Evolutionary conservation across 169 alveolate species (phyloP).

Genomic region (Toxoplasma gondii): DNA sequence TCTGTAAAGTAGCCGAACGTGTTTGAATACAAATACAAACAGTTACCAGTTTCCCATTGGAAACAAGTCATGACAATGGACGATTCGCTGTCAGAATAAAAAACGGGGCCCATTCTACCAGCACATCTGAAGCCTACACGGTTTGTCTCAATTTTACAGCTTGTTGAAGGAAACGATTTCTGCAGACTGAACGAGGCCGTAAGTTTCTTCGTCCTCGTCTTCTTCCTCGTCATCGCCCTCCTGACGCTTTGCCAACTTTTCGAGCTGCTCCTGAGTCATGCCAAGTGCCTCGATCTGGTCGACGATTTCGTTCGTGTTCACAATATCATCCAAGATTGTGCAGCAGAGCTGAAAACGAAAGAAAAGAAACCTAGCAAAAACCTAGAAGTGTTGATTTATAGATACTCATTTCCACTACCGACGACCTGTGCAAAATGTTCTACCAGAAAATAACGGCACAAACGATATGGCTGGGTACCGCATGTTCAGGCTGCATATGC

Average conservation of each 20-base stretch:
- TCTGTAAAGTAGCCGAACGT: not conserved
- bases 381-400: not conserved
- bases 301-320: conserved; percentile 81
- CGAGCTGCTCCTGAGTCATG: conserved; percentile 78
- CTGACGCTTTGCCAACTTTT: conserved; percentile 70
- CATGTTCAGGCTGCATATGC: too few relatives aligned
- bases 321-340: conserved; percentile 83
- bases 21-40: not conserved
- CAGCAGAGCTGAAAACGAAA: conserved; percentile 74
- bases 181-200: conserved; percentile 87
- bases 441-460: too few relatives aligned
- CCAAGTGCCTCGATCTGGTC: conserved; percentile 85
- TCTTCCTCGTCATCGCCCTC: conserved; percentile 72
- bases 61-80: not conserved
- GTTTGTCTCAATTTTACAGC: conserved; percentile 66
- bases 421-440: too few relatives aligned
- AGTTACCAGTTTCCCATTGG: not conserved
- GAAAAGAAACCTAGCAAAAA: not conserved
- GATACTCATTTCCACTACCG: not conserved
- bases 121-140: not conserved
- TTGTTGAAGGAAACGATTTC: conserved; percentile 87
- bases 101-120: not conserved
- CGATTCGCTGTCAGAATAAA: not conserved
- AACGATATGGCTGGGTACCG: too few relatives aligned
- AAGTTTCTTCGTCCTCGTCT: conserved; percentile 78